phyloP scores from a whole-genome alignment of 1,284 basidiomycete genomes.

The Melampsora abietis-canadensis region DNA sequence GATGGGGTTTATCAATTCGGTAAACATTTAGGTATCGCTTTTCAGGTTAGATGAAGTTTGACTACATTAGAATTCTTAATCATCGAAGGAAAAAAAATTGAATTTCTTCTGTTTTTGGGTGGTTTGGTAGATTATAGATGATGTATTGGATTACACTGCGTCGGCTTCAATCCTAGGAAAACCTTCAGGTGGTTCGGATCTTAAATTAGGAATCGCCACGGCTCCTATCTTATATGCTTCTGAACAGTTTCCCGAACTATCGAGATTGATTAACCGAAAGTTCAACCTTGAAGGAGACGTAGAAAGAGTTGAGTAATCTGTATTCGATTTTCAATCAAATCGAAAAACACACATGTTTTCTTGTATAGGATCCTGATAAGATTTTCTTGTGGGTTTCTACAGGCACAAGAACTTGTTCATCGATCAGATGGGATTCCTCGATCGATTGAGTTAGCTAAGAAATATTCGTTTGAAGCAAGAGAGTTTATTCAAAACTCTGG shows the following conservation, averaged over 20 bases:
- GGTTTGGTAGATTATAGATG: constrained; percentile 73
- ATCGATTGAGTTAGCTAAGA: constrained; percentile 71
- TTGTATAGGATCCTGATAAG: not conserved
- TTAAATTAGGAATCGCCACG: constrained; percentile 81
- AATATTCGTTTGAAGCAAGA: constrained; percentile 74
- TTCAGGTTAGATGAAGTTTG: constrained; percentile 67
- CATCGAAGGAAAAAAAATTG: no score
- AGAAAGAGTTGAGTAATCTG: constrained; percentile 60
- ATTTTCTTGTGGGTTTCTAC: constrained; percentile 8
- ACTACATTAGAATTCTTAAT: no score
- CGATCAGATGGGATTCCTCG: constrained; percentile 73
- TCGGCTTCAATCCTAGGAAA: constrained; percentile 66
- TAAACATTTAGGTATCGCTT: constrained; percentile 83
- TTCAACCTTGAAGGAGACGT: constrained; percentile 80
- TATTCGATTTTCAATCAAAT: not conserved
- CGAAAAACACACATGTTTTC: constrained; percentile 18
- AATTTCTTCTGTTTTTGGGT: not conserved
- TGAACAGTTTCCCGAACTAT: constrained; percentile 79
- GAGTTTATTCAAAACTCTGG: constrained; percentile 61
- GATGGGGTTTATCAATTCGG: constrained; percentile 92
- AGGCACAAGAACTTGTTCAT: constrained; percentile 73
- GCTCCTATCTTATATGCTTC: constrained; percentile 92
- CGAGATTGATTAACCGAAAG: constrained; percentile 77
- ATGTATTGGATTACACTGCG: constrained; percentile 78
- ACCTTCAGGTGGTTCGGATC: constrained; percentile 74